Evolutionary conservation across 768 basidiomycete species (phyloP).

Genomic region (Trametopsis cervina): DNA sequence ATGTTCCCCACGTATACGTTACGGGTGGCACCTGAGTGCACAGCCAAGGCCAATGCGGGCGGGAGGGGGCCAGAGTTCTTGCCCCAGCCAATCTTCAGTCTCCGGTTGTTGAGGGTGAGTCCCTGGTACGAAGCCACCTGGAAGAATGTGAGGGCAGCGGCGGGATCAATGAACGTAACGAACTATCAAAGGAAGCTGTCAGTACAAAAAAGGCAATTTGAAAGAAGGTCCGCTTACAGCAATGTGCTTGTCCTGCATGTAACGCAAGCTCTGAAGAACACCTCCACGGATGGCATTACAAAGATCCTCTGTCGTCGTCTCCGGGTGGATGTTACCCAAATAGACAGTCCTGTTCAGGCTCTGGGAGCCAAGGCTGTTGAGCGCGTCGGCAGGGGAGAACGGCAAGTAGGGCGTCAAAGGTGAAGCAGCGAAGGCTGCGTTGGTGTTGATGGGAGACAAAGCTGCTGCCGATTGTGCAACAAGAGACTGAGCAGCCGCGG

Average conservation of each 20-base stretch:
- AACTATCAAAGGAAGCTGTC: slow-evolving; percentile 44
- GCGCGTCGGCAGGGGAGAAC: slow-evolving; percentile 32
- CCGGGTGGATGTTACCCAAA: slow-evolving; percentile 93
- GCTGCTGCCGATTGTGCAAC: slow-evolving; percentile 44
- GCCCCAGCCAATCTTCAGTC: slow-evolving; percentile 97
- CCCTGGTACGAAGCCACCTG: slow-evolving; percentile 88
- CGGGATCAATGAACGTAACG: slow-evolving; percentile 92
- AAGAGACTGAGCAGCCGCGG: slow-evolving; percentile 75
- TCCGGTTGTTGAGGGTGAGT: slow-evolving; percentile 85
- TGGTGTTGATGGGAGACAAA: slow-evolving; percentile 24
- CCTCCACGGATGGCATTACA: slow-evolving; percentile 98
- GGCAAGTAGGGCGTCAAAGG: slow-evolving; percentile 28
- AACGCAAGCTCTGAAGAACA: slow-evolving; percentile 88
- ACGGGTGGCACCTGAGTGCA: slow-evolving; percentile 88
- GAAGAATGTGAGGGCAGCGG: slow-evolving; percentile 90
- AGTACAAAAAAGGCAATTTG: background rate
- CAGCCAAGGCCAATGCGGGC: slow-evolving; percentile 78
- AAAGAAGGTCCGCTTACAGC: slow-evolving; percentile 46
- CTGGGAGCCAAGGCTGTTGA: slow-evolving; percentile 48
- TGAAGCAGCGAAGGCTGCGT: slow-evolving; percentile 18
- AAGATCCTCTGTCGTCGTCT: slow-evolving; percentile 89
- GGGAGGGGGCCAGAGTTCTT: slow-evolving; percentile 88
- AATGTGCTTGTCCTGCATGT: slow-evolving; percentile 96
- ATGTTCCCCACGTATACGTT: slow-evolving; percentile 97
- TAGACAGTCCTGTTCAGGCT: slow-evolving; percentile 90